These are phyloP conservation scores for Scheffersomyces cryptocercus DNA, from an alignment of 1,139 yeast genomes.

Conservation along the genomic window DNA sequence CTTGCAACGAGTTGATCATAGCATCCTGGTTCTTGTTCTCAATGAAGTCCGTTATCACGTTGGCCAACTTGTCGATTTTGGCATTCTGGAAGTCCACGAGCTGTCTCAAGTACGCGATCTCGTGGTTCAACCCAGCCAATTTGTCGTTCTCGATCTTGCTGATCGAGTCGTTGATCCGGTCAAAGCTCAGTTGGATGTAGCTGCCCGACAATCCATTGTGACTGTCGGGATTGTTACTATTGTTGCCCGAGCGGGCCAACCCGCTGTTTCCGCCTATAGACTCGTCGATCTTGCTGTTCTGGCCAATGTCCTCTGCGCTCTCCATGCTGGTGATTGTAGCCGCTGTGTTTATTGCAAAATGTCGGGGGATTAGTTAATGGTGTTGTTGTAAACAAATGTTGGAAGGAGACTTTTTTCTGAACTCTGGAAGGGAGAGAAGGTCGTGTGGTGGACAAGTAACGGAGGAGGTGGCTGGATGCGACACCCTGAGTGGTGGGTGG, in stretches of 20 bases:
- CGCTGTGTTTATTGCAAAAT: background rate
- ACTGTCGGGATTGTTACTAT: too few species aligned
- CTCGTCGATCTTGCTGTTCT: background rate
- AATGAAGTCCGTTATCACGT: slow-evolving; percentile 31
- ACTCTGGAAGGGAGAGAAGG: background rate
- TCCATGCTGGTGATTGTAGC: background rate
- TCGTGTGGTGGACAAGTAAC: too few species aligned
- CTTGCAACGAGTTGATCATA: slow-evolving; percentile 26
- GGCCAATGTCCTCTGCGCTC: background rate
- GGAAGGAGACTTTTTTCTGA: background rate
- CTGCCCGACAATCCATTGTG: background rate
- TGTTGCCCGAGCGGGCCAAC: too few species aligned
- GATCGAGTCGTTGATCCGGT: slow-evolving; percentile 15
- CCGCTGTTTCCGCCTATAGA: too few species aligned
- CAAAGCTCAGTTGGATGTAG: slow-evolving; percentile 8
- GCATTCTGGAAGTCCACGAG: slow-evolving; percentile 39
- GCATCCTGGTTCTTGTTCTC: slow-evolving; percentile 37
- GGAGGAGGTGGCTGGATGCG: too few species aligned
- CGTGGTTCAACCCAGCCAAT: slow-evolving; percentile 26
- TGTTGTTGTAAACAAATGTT: background rate
- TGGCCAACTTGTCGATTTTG: slow-evolving; percentile 41
- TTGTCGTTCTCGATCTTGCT: slow-evolving; percentile 12
- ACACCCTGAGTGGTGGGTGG: too few species aligned
- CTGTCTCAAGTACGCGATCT: slow-evolving; percentile 37
- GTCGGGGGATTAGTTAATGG: background rate